Percentiles rank a stretch among this genome's conserved stretches.
These are phyloP conservation scores for Amanita subjunquillea DNA, from an alignment of 768 basidiomycete genomes.

Conservation along the genomic window DNA sequence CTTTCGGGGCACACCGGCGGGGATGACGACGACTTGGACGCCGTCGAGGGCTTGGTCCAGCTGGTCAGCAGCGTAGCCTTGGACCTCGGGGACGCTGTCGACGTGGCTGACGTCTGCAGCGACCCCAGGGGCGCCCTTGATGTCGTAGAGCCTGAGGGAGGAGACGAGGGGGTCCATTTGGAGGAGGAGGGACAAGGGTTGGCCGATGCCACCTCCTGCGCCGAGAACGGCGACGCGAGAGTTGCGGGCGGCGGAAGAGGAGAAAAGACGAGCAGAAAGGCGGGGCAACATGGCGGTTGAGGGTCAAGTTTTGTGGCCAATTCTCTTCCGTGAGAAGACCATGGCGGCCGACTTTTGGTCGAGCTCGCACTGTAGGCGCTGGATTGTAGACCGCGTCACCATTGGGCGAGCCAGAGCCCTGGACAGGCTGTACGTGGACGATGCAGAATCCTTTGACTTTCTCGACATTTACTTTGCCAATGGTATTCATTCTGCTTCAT, in stretches of 20 bases:
- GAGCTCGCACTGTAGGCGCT: slow-evolving; percentile 52
- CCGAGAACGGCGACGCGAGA: slow-evolving; percentile 95
- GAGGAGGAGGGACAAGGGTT: slow-evolving; percentile 88
- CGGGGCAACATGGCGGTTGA: slow-evolving; percentile 49
- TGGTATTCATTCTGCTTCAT: slow-evolving; percentile 27
- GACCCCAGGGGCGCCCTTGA: slow-evolving; percentile 92
- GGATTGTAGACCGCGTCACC: slow-evolving; percentile 78
- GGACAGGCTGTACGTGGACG: slow-evolving; percentile 69
- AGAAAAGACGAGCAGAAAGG: slow-evolving; percentile 62
- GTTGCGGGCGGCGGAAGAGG: slow-evolving; percentile 57
- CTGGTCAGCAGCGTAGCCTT: slow-evolving; percentile 75
- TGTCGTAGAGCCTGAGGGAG: slow-evolving; percentile 84
- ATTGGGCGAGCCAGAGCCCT: slow-evolving; percentile 64
- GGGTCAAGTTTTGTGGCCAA: slow-evolving; percentile 5
- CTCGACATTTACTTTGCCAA: slow-evolving; percentile 86
- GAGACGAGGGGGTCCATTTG: slow-evolving; percentile 89
- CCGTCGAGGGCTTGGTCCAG: slow-evolving; percentile 86
- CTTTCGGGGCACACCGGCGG: slow-evolving; percentile 98
- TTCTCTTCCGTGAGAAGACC: not conserved
- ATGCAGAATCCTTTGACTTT: slow-evolving; percentile 69
- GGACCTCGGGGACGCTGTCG: slow-evolving; percentile 66
- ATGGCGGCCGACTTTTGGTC: slow-evolving; percentile 13
- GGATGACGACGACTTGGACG: slow-evolving; percentile 90
- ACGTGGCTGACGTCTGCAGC: slow-evolving; percentile 96
- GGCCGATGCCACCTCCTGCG: slow-evolving; percentile 98